Conservation (phyloP, 1,139 yeast genomes). For the Wickerhamiella pararugosa region DNA sequence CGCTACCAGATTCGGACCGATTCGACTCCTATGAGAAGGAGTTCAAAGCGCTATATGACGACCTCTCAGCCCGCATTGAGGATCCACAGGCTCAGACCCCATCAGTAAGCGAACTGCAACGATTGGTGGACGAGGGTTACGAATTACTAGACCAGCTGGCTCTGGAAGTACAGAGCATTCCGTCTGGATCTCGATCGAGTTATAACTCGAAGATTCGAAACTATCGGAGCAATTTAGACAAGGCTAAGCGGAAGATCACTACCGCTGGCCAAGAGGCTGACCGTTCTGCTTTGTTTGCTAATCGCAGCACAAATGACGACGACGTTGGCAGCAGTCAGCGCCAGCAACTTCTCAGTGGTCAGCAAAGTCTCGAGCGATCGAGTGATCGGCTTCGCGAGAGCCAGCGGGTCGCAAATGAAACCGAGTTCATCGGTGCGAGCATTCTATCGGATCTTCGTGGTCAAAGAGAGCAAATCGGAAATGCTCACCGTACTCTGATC, state of each 20-base stretch:
- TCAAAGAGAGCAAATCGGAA: slow-evolving; percentile 82
- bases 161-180: slow-evolving; percentile 66
- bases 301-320: slow-evolving; percentile 22
- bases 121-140: slow-evolving; percentile 60
- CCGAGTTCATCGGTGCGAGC: slow-evolving; percentile 83
- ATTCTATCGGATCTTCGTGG: slow-evolving; percentile 79
- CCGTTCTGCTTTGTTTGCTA: slow-evolving; percentile 54
- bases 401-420: slow-evolving; percentile 81
- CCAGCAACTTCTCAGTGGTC: slow-evolving; percentile 62
- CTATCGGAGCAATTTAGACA: slow-evolving; percentile 47
- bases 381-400: slow-evolving; percentile 75
- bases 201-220: slow-evolving; percentile 60
- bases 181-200: slow-evolving; percentile 51
- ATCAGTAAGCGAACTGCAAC: slow-evolving; percentile 30
- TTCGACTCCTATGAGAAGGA: slow-evolving; percentile 1
- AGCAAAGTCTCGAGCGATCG: slow-evolving; percentile 68
- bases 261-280: slow-evolving; percentile 37
- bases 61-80: slow-evolving; percentile 35
- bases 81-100: slow-evolving; percentile 19
- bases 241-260: slow-evolving; percentile 35
- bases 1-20: slow-evolving; percentile 7
- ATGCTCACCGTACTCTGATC: slow-evolving; percentile 67
- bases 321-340: slow-evolving; percentile 55
- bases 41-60: slow-evolving; percentile 23
- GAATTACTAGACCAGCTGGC: slow-evolving; percentile 71